Evolutionary conservation across 2,329 filamentous ascomycete genomes (phyloP).

Genomic region (Pseudonectria buxi): DNA sequence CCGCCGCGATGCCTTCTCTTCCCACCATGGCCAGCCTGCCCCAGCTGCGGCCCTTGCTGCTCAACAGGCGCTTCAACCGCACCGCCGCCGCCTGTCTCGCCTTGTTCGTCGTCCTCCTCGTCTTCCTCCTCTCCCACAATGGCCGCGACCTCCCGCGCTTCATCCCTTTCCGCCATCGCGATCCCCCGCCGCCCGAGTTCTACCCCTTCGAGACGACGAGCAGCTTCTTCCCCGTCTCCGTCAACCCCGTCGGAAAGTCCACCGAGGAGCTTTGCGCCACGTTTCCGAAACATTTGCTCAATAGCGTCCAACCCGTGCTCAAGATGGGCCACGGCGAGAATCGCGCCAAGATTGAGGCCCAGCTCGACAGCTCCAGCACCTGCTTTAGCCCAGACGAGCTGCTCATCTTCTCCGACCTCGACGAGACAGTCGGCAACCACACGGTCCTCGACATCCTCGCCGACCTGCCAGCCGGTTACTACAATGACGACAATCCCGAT

Average conservation of each 20-base stretch:
- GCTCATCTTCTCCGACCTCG: conserved; percentile 46
- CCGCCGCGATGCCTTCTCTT: conserved; percentile 16
- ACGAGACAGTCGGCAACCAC: conserved; percentile 37
- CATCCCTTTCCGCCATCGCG: conserved; percentile 7
- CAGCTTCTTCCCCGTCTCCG: conserved; percentile 23
- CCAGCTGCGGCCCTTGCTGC: conserved; percentile 16
- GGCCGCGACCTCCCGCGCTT: not conserved
- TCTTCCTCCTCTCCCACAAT: conserved; percentile 20
- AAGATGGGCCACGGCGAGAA: conserved; percentile 28
- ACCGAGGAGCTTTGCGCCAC: conserved; percentile 23
- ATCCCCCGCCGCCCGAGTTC: conserved; percentile 18
- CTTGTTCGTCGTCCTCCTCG: conserved; percentile 15
- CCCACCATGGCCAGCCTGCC: conserved; percentile 19
- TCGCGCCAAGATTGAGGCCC: conserved; percentile 28
- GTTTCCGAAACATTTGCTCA: conserved; percentile 26
- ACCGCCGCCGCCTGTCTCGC: conserved; percentile 18
- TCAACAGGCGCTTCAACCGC: conserved; percentile 28
- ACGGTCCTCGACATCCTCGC: conserved; percentile 39
- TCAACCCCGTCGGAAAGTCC: conserved; percentile 19
- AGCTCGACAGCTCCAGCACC: conserved; percentile 45
- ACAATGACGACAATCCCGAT: conserved; percentile 26
- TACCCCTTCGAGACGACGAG: conserved; percentile 25
- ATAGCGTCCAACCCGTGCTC: conserved; percentile 26
- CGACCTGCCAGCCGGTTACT: conserved; percentile 36
- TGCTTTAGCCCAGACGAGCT: conserved; percentile 37